Base-by-base conservation (phyloP, 441 rosid genomes). In the Viola pubescens region DNA sequence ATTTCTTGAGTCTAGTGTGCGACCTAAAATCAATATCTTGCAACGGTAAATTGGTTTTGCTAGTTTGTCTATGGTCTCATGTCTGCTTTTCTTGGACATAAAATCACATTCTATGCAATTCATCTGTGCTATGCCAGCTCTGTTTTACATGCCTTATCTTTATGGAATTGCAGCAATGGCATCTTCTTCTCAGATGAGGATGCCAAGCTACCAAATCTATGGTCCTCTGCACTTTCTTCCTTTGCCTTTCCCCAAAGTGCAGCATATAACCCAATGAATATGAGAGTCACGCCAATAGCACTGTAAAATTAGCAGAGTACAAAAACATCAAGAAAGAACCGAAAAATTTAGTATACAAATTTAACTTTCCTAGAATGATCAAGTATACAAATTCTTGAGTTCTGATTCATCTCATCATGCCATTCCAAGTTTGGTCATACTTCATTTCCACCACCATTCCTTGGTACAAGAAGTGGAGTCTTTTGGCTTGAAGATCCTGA, bases 201-300 rank as follows among this genome's bases (percentile, higher is more conserved):
- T 6, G 9, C 11, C 11, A 45, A 9, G 11, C 11, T 8, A 45
- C 11, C 48, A 45, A 9, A 45, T 9, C 9, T 12, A 37, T 6
- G n/a, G 13, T 41, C 37, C 6, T 4, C 7, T 6, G 10, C 6
- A 4, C 38, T 63, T 11, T 59, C 70, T 64, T 78, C 77, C 38
- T 62, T 62, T 48, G 71, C 61, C 42, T 75, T 72, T 38, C 79
- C 82, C 82, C 79, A 72, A 8, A 75, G 42, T 7, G 70, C 77
- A 45, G 68, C 59, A 61, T 73, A 79, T 56, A 79, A 70, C n/a
- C 82, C 82, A 3, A 68, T 3, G 44, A 72, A 67, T 34, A 79
- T 75, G 56, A 73, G 48, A 14, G 57, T 26, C 6, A 77, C 71
- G 58, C 80, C 82, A 37, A 75, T 57, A 45, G 75, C 62, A 64